These are phyloP conservation scores for Leersia perrieri DNA, from an alignment of 176 grass and related monocot species.

Conservation along the genomic window DNA sequence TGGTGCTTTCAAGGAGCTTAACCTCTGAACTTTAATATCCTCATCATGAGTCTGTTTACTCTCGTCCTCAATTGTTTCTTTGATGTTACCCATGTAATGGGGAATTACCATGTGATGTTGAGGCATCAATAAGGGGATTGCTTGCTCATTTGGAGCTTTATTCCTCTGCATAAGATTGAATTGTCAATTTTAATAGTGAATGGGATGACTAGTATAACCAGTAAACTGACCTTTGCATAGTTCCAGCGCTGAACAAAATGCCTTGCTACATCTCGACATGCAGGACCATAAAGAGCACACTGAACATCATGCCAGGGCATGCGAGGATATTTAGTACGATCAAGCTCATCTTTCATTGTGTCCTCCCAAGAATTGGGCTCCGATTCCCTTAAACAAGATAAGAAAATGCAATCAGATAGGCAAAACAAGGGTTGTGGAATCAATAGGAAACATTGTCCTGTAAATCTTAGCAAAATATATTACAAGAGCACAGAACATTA, in stretches of 20 bases:
- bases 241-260: constrained; percentile 97
- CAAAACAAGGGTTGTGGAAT: constrained; percentile 4
- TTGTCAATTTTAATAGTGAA: constrained; percentile 21
- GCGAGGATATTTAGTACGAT: constrained; percentile 82
- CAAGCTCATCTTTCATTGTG: constrained; percentile 81
- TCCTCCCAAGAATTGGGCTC: constrained; percentile 93
- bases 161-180: constrained; percentile 56
- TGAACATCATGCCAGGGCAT: constrained; percentile 96
- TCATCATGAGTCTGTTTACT: constrained; percentile 28
- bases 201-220: constrained; percentile 6
- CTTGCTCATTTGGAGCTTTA: constrained; percentile 78
- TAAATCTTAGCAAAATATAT: background rate
- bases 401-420: constrained; percentile 17
- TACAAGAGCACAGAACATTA: constrained; percentile 17
- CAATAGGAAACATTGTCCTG: constrained; percentile 15
- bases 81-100: constrained; percentile 68
- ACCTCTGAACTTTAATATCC: constrained; percentile 35
- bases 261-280: constrained; percentile 74
- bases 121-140: constrained; percentile 84
- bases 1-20: constrained; percentile 31
- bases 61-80: constrained; percentile 34
- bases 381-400: constrained; percentile 55
- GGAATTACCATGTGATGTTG: constrained; percentile 93
- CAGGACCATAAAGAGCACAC: constrained; percentile 77
- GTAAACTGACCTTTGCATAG: constrained; percentile 61